Evolutionary conservation across 805 yeast species (phyloP), one percentile per base, ranked within the genome.

Genomic region (Barnettozyma siamensis): DNA sequence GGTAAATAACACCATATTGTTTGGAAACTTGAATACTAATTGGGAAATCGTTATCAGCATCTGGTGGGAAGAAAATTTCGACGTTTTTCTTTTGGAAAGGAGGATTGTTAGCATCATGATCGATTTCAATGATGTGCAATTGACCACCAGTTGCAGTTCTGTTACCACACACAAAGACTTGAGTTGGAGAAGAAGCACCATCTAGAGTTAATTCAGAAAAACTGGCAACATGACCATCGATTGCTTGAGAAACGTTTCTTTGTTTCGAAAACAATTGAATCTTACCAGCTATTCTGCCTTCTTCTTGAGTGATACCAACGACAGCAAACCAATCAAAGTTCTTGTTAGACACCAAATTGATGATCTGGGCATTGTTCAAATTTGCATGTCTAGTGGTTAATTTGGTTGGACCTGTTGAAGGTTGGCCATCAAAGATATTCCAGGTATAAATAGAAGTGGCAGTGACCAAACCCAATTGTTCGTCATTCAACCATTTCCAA

Each of bases 161-260:
- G 66, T 88, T 88, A 55, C 95, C 98, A 59, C 91, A 89, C 45
- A 94, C 85, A 63, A 93, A 91, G 26, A 91, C 80, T 64, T 87
- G 88, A 38, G 95, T 85, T 35, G 65, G 65, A 23, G 78, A 54
- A n/a, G 71, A 46, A 31, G 89, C 86, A 41, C 88, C 88, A 39
- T 78, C 83, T 53, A 91, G 70, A 46, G 78, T 73, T 48, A 93
- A 68, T 45, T 73, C 70, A 41, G 96, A 88, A 67, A 93, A 93
- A 32, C 80, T 78, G 45, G 95, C 93, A 42, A 94, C 98, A 64
- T 93, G 99, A 55, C 99, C 99, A 59, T 93, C 98, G 54, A 93
- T 87, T 17, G 95, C 89, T 68, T 93, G 99, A 12, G 97, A 89
- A 31, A 91, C 86, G 59, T 85, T 84, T 67, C 98, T 81, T 40